Evolutionary conservation across 345 rosid genomes (phyloP).

Genomic region (Sonneratia caseolaris): DNA sequence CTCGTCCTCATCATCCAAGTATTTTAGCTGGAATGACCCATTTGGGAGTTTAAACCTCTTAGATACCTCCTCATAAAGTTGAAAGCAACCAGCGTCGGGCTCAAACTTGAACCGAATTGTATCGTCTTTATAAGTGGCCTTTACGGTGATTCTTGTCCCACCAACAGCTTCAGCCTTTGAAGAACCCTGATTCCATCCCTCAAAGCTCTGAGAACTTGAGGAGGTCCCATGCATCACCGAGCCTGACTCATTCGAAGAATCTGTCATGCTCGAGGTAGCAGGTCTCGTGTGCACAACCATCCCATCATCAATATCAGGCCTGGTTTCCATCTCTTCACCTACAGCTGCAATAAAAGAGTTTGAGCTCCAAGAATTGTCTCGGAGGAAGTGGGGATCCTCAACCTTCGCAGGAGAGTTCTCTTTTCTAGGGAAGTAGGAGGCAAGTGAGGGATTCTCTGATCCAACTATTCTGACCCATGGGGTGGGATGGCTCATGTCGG

Average conservation of each 20-base stretch:
- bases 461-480: background rate
- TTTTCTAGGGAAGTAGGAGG: constrained; percentile 1
- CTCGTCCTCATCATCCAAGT: constrained; percentile 83
- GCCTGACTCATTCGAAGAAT: constrained; percentile 60
- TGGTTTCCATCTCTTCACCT: constrained; percentile 27
- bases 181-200: constrained; percentile 27
- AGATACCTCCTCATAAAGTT: constrained; percentile 65
- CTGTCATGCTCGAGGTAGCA: constrained; percentile 45
- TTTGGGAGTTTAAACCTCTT: constrained; percentile 61
- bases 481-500: background rate
- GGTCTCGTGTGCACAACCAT: constrained; percentile 34
- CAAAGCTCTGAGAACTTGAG: constrained; percentile 46
- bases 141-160: constrained; percentile 43
- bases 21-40: constrained; percentile 68
- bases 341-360: constrained; percentile 24
- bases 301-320: constrained; percentile 32
- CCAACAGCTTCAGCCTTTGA: constrained; percentile 24
- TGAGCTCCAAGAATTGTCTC: constrained; percentile 21
- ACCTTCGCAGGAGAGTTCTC: background rate
- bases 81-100: constrained; percentile 46
- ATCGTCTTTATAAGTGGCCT: constrained; percentile 76
- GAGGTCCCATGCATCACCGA: constrained; percentile 40
- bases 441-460: background rate
- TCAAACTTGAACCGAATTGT: constrained; percentile 72
- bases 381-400: constrained; percentile 19